These are phyloP conservation scores for Candida morakotiae DNA, from an alignment of 805 yeast genomes.

Conservation along the genomic window DNA sequence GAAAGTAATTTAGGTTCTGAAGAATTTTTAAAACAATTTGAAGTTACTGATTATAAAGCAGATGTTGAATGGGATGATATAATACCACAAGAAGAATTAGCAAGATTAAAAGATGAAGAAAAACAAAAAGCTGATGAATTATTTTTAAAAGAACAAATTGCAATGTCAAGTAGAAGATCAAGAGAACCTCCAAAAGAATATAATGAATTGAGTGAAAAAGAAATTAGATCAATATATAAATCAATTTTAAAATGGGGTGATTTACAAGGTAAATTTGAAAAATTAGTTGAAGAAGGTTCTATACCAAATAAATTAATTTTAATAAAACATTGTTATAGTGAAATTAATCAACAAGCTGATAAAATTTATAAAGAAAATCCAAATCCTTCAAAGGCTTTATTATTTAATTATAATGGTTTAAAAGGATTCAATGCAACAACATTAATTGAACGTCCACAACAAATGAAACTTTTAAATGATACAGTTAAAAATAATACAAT, in stretches of 20 bases:
- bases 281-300: slow-evolving; percentile 84
- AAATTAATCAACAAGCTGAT: slow-evolving; percentile 63
- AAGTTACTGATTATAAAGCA: slow-evolving; percentile 97
- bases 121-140: slow-evolving; percentile 81
- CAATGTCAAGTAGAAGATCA: slow-evolving; percentile 77
- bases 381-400: slow-evolving; percentile 83
- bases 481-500: slow-evolving; percentile 52
- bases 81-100: slow-evolving; percentile 90
- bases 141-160: slow-evolving; percentile 83
- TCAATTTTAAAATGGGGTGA: slow-evolving; percentile 82
- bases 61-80: slow-evolving; percentile 99
- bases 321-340: slow-evolving; percentile 72
- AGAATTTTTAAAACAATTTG: slow-evolving; percentile 94
- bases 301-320: slow-evolving; percentile 79
- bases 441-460: slow-evolving; percentile 77
- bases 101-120: slow-evolving; percentile 87
- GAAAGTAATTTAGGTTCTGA: slow-evolving; percentile 98
- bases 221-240: slow-evolving; percentile 79
- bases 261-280: slow-evolving; percentile 72
- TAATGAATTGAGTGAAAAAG: slow-evolving; percentile 72
- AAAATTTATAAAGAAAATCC: slow-evolving; percentile 60
- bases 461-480: slow-evolving; percentile 62
- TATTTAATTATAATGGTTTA: slow-evolving; percentile 85
- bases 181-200: slow-evolving; percentile 33
- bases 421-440: slow-evolving; percentile 89